Percentiles rank a stretch among this genome's conserved stretches.
Conservation (phyloP, 2,329 filamentous ascomycete genomes). For the Aspergillus tanneri region DNA sequence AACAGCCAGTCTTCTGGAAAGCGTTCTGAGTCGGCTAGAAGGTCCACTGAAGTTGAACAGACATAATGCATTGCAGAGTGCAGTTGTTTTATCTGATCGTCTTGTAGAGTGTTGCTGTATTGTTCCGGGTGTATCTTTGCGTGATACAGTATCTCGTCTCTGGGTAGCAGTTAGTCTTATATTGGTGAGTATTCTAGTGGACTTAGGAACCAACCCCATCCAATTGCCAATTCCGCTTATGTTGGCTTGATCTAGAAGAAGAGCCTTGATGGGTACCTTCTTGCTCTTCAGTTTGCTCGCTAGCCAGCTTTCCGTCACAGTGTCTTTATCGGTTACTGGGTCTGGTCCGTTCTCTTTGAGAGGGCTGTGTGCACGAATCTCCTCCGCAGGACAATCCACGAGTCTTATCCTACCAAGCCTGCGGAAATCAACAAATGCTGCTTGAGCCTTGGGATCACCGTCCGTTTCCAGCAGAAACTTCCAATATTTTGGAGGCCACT, state of each 20-base stretch:
- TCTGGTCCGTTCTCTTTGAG: constrained; percentile 92
- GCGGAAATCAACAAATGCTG: constrained; percentile 80
- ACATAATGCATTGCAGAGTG: constrained; percentile 74
- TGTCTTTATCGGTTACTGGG: constrained; percentile 76
- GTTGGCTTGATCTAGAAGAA: constrained; percentile 82
- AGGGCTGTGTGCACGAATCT: constrained; percentile 74
- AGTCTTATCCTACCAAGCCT: constrained; percentile 77
- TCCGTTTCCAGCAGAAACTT: constrained; percentile 77
- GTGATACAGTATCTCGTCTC: constrained; percentile 88
- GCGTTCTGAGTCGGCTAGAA: constrained; percentile 75
- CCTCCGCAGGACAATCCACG: constrained; percentile 72
- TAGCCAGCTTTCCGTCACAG: constrained; percentile 75
- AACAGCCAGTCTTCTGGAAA: constrained; percentile 90
- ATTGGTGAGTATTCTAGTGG: neutral
- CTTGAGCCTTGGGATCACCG: constrained; percentile 59
- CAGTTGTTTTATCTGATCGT: constrained; percentile 68
- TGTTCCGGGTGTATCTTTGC: constrained; percentile 88
- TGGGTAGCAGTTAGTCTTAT: constrained; percentile 23
- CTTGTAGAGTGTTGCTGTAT: constrained; percentile 77
- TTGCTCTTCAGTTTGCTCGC: constrained; percentile 68
- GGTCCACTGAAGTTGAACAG: constrained; percentile 74
- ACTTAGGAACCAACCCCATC: constrained; percentile 64
- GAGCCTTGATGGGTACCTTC: constrained; percentile 82
- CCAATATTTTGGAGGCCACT: constrained; percentile 87
- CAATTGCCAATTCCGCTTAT: constrained; percentile 95